Evolutionary conservation across 1,284 basidiomycete species (phyloP), one percentile per base, ranked within the genome.

Genomic region (Somion occarium): DNA sequence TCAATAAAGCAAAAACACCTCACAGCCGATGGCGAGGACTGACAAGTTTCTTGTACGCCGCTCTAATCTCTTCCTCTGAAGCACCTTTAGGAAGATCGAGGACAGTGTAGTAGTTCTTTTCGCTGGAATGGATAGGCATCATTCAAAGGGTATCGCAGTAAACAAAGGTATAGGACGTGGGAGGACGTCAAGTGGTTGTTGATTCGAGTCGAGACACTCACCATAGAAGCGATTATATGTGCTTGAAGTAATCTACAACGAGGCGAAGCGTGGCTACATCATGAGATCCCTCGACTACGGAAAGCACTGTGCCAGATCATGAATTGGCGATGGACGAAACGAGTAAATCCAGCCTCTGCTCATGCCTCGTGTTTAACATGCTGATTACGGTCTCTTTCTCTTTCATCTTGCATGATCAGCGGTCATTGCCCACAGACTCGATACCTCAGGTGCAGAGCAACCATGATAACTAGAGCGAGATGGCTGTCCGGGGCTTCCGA

Each of bases 41-140:
- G 54, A 84, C 86, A 78, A 86, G 82, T 65, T 85, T 87, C 75
- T 87, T 88, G 73, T 90, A 90, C 1, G 85, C 88, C 57, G 83
- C 85, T 69, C 94, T 95, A 63, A 98, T 85, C 20, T 92, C 86
- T 59, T 89, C 85, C 15, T 79, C 78, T 18, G 66, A 65, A 5
- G 80, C 59, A 53, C 63, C 58, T 20, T 59, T 54, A 13, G 46
- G 53, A 48, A 69, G 55, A 50, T 59, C 64, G 45, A 69, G 59
- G 43, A 61, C 56, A 51, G 63, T 58, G 51, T 61, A 64, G 50
- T 61, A 57, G 49, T 57, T 59, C 42, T 55, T 57, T 37, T 56
- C 54, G 7, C 53, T 48, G 24, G 56, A 46, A 46, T 54, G 46
- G 48, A 60, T 61, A 50, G 64, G 60, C 60, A 62, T 62, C 37